phyloP scores from a whole-genome alignment of 306 rosid species.

The Clitoria ternatea region DNA sequence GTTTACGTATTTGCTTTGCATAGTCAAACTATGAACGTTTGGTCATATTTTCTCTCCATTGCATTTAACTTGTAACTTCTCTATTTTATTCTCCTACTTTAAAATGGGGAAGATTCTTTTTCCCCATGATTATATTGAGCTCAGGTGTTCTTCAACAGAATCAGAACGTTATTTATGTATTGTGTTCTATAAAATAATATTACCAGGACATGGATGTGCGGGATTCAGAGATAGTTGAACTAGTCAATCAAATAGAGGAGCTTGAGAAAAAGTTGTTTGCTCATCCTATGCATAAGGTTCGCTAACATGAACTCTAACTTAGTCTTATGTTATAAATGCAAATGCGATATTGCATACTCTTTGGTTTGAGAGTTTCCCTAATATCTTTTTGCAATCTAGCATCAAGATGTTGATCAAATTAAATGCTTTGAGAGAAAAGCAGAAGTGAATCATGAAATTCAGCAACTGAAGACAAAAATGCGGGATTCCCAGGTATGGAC shows the following conservation, averaged over 20 bases:
- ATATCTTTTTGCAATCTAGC: constrained; percentile 39
- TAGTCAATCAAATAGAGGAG: constrained; percentile 75
- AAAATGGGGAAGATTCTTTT: neutral
- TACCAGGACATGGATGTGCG: constrained; percentile 84
- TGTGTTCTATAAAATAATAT: constrained; percentile 16
- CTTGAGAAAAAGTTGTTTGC: constrained; percentile 70
- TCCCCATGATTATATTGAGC: neutral
- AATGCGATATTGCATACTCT: constrained; percentile 6
- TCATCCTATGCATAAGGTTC: constrained; percentile 92
- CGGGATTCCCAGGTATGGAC: constrained; percentile 88
- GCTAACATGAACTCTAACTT: constrained; percentile 12
- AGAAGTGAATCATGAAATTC: constrained; percentile 92
- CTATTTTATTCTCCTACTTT: constrained; percentile 7
- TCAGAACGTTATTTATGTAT: neutral
- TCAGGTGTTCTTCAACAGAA: neutral
- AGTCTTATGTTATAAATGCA: constrained; percentile 21
- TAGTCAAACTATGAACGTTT: neutral
- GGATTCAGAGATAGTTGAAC: constrained; percentile 73
- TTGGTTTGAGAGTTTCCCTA: constrained; percentile 19
- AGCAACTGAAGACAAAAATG: constrained; percentile 86
- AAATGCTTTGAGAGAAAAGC: constrained; percentile 94
- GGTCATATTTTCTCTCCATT: neutral
- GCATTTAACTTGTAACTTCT: neutral
- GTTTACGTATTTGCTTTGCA: neutral
- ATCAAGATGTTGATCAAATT: constrained; percentile 77